Evolutionary conservation across 768 basidiomycete species (phyloP).

Genomic region (Nidularia pulvinata): DNA sequence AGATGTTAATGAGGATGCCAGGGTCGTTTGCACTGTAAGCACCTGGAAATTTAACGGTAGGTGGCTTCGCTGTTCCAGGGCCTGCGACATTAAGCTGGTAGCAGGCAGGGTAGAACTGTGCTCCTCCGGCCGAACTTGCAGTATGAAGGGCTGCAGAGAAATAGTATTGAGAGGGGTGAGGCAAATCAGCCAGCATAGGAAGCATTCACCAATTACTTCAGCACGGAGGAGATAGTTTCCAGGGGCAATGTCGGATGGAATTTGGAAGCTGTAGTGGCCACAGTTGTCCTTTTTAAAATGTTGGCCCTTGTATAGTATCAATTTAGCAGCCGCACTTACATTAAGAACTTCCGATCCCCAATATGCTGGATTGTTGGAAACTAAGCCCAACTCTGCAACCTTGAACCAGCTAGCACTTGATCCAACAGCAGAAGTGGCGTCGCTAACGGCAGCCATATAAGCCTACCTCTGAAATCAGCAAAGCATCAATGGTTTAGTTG

Average conservation of each 20-base stretch:
- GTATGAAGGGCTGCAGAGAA: slow-evolving; percentile 34
- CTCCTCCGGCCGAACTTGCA: slow-evolving; percentile 34
- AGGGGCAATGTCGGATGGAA: slow-evolving; percentile 35
- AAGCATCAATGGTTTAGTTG: background rate
- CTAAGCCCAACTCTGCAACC: slow-evolving; percentile 46
- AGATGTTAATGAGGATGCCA: slow-evolving; percentile 47
- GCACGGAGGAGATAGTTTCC: slow-evolving; percentile 45
- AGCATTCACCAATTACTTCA: slow-evolving; percentile 42
- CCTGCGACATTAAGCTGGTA: slow-evolving; percentile 35
- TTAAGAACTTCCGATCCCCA: slow-evolving; percentile 33
- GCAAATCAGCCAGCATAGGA: background rate
- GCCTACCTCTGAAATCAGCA: slow-evolving; percentile 15
- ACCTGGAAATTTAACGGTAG: slow-evolving; percentile 42
- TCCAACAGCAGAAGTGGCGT: slow-evolving; percentile 43
- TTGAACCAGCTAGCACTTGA: slow-evolving; percentile 48
- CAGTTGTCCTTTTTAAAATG: slow-evolving; percentile 34
- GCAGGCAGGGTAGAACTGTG: slow-evolving; percentile 46
- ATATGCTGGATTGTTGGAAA: slow-evolving; percentile 45
- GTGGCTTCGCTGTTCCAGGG: slow-evolving; percentile 29
- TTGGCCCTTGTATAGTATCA: background rate
- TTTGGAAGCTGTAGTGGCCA: slow-evolving; percentile 49
- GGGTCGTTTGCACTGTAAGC: slow-evolving; percentile 36
- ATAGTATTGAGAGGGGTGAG: background rate
- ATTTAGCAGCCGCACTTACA: slow-evolving; percentile 12
- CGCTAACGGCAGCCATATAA: slow-evolving; percentile 46